Evolutionary conservation across 225 moss, liverwort and hornwort species (phyloP).

Genomic region (Physcomitrellopsis africana): DNA sequence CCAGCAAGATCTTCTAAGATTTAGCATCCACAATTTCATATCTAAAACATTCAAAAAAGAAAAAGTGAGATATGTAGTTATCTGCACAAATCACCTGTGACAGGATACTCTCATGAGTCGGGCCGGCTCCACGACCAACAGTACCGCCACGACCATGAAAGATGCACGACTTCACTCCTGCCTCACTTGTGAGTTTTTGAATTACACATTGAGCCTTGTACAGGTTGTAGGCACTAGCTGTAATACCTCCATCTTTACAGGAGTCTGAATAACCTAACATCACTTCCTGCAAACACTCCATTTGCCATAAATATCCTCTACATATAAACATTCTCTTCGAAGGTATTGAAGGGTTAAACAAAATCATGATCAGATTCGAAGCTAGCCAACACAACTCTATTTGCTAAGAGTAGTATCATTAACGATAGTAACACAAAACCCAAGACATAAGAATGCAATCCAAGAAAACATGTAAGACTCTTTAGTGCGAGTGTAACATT

Average conservation of each 20-base stretch:
- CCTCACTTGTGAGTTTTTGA: constrained; percentile 75
- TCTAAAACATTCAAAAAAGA: constrained; percentile 13
- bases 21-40: constrained; percentile 2
- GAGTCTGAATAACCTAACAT: constrained; percentile 99
- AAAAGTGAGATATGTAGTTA: neutral
- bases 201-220: constrained; percentile 95
- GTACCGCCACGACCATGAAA: constrained; percentile 99
- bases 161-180: constrained; percentile 86
- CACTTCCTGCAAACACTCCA: constrained; percentile 68
- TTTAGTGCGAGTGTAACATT: constrained; percentile 19
- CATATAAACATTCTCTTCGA: constrained; percentile 17
- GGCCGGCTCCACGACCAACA: constrained; percentile 98
- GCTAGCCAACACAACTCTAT: neutral
- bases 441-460: constrained; percentile 15
- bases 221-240: constrained; percentile 92
- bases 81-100: constrained; percentile 69
- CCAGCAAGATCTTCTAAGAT: neutral
- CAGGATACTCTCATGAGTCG: constrained; percentile 97
- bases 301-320: constrained; percentile 14
- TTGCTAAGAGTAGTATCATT: constrained; percentile 6
- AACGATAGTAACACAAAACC: constrained; percentile 4
- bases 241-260: constrained; percentile 98
- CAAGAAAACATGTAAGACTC: neutral
- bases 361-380: neutral
- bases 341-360: constrained; percentile 14